These are phyloP conservation scores for Stenogyne calaminthoides DNA, from an alignment of 305 asterid genomes.

Conservation along the genomic window DNA sequence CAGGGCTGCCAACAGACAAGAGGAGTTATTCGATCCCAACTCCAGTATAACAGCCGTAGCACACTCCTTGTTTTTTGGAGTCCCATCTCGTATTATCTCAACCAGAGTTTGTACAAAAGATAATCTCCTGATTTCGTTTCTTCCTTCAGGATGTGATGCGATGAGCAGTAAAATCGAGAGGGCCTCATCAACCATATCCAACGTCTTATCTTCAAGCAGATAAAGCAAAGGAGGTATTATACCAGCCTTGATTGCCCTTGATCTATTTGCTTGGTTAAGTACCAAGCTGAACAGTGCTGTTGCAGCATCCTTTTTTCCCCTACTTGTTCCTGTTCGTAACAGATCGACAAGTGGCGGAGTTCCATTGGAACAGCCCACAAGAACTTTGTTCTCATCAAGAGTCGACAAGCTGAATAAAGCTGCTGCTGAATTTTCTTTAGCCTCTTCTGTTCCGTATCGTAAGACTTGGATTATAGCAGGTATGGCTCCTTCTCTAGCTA, in stretches of 20 bases:
- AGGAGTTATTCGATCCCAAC: slow-evolving; percentile 46
- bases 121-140: slow-evolving; percentile 42
- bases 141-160: slow-evolving; percentile 52
- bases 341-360: slow-evolving; percentile 60
- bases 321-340: slow-evolving; percentile 42
- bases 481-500: slow-evolving; percentile 69
- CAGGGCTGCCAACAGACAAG: slow-evolving; percentile 52
- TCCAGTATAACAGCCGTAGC: slow-evolving; percentile 57
- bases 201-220: slow-evolving; percentile 46
- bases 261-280: slow-evolving; percentile 44
- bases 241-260: slow-evolving; percentile 51
- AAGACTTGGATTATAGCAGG: slow-evolving; percentile 66
- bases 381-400: slow-evolving; percentile 74
- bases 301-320: slow-evolving; percentile 58
- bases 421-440: slow-evolving; percentile 88
- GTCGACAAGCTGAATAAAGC: slow-evolving; percentile 77
- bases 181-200: slow-evolving; percentile 60
- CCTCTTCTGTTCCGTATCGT: slow-evolving; percentile 58
- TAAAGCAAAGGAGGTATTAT: slow-evolving; percentile 46
- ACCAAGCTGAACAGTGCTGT: slow-evolving; percentile 57
- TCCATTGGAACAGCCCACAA: slow-evolving; percentile 60
- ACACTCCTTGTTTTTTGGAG: slow-evolving; percentile 56
- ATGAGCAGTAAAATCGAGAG: slow-evolving; percentile 47
- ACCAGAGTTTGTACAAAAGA: slow-evolving; percentile 47
- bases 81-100: slow-evolving; percentile 48